Evolutionary conservation across 495 filamentous ascomycete genomes (phyloP).

Genomic region (Penicillium lividum): DNA sequence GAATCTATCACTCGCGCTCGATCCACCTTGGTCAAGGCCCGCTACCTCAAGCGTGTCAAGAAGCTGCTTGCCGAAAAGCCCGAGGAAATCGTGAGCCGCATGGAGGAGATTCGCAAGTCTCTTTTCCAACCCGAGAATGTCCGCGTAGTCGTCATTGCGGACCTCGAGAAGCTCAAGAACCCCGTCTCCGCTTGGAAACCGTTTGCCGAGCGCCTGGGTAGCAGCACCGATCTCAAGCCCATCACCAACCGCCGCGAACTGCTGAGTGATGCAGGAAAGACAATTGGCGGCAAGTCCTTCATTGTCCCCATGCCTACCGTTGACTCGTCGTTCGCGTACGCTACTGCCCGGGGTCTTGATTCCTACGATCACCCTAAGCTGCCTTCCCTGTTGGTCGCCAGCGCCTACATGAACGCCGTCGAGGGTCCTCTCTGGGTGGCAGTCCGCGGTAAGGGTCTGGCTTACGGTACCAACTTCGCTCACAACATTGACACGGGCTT

Average conservation of each 20-base stretch:
- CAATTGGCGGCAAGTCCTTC: conserved; percentile 70
- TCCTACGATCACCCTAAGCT: conserved; percentile 73
- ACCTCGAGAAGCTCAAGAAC: conserved; percentile 71
- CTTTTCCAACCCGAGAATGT: conserved; percentile 83
- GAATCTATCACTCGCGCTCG: conserved; percentile 75
- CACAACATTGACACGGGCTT: conserved; percentile 76
- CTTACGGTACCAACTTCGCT: conserved; percentile 79
- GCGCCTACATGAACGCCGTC: conserved; percentile 86
- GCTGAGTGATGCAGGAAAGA: conserved; percentile 69
- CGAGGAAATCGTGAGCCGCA: conserved; percentile 66
- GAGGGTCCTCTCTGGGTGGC: conserved; percentile 94
- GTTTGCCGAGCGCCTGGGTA: conserved; percentile 54
- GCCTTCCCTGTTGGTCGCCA: conserved; percentile 82
- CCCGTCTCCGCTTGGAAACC: conserved; percentile 85
- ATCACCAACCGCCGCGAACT: conserved; percentile 60
- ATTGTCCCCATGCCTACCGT: conserved; percentile 89
- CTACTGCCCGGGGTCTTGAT: conserved; percentile 70
- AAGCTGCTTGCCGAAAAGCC: conserved; percentile 72
- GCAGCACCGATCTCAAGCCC: conserved; percentile 51
- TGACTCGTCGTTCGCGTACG: conserved; percentile 86
- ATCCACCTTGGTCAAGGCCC: conserved; percentile 80
- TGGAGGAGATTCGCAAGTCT: conserved; percentile 71
- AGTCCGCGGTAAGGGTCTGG: conserved; percentile 86
- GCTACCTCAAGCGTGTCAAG: conserved; percentile 83
- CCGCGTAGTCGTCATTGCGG: conserved; percentile 77